Evolutionary conservation across 495 filamentous ascomycete genomes (phyloP).

Genomic region (Podospora comata): DNA sequence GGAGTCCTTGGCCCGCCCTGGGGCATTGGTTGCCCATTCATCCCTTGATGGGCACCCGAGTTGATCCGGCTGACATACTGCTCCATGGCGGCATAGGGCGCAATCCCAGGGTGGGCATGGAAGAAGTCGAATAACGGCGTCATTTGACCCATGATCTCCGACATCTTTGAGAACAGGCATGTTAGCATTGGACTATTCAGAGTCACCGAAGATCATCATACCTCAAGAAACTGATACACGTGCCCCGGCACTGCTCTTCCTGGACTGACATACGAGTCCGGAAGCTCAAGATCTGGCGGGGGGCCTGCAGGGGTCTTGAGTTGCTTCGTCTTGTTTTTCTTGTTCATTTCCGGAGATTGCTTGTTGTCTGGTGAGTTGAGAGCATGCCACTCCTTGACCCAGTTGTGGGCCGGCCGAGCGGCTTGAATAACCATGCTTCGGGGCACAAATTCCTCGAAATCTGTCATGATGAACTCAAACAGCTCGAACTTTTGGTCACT

Average conservation of each 20-base stretch:
- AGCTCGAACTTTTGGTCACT: slow-evolving; percentile 66
- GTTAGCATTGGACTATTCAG: background rate
- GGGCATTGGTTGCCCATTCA: slow-evolving; percentile 45
- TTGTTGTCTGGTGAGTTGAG: slow-evolving; percentile 57
- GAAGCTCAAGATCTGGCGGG: slow-evolving; percentile 58
- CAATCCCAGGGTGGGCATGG: slow-evolving; percentile 54
- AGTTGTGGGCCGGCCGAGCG: slow-evolving; percentile 50
- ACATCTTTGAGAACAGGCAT: slow-evolving; percentile 48
- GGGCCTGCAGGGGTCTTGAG: slow-evolving; percentile 48
- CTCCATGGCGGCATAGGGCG: slow-evolving; percentile 59
- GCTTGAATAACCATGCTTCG: slow-evolving; percentile 53
- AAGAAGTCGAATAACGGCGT: slow-evolving; percentile 62
- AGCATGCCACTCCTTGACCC: slow-evolving; percentile 54
- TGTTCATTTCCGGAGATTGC: slow-evolving; percentile 69
- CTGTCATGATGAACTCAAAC: slow-evolving; percentile 62
- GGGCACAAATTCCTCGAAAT: slow-evolving; percentile 67
- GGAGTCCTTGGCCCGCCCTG: slow-evolving; percentile 46
- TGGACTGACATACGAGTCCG: slow-evolving; percentile 59
- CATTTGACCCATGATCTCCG: slow-evolving; percentile 74
- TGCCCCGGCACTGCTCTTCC: slow-evolving; percentile 57
- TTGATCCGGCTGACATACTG: slow-evolving; percentile 53
- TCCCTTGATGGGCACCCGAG: slow-evolving; percentile 21
- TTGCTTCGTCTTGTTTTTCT: slow-evolving; percentile 57
- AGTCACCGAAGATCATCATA: slow-evolving; percentile 31
- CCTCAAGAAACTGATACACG: slow-evolving; percentile 69